A percentile compares a stretch with the other conserved stretches of the same genome.
phyloP scores from a whole-genome alignment of 2,329 filamentous ascomycete genomes.

The Fusarium coicis region DNA sequence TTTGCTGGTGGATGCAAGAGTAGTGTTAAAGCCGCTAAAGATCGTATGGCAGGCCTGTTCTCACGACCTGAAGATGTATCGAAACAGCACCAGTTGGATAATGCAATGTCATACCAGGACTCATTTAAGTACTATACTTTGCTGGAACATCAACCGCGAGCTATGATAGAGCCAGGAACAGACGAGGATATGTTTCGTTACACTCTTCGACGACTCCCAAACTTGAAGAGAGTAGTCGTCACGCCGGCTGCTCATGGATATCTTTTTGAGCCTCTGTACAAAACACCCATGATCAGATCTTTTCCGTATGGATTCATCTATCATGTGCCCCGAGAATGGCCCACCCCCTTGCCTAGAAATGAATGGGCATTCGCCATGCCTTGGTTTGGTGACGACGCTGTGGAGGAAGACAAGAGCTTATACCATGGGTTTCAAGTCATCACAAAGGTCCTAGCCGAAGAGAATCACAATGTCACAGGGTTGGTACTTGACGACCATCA shows the following conservation, averaged over 20 bases:
- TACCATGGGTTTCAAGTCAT: neutral
- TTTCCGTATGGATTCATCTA: neutral
- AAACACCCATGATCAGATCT: neutral
- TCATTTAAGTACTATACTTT: neutral
- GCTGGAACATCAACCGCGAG: neutral
- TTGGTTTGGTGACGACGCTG: neutral
- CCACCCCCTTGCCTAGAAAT: rapidly evolving
- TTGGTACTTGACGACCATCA: neutral
- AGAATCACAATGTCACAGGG: neutral
- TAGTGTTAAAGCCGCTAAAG: neutral
- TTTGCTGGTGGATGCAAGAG: neutral
- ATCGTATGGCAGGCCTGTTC: neutral
- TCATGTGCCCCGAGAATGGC: neutral
- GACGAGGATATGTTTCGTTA: neutral
- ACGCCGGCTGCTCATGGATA: neutral
- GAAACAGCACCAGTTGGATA: neutral
- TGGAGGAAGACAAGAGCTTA: neutral
- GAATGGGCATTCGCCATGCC: rapidly evolving
- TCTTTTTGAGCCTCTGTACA: neutral
- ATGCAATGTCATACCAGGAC: neutral
- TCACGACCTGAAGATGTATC: neutral
- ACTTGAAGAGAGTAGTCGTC: neutral
- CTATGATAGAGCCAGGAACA: rapidly evolving
- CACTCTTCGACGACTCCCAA: neutral
- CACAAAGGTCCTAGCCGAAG: neutral